These are phyloP conservation scores for Chalciporus pseudorubinellus DNA, from an alignment of 768 basidiomycete genomes.

Conservation along the genomic window DNA sequence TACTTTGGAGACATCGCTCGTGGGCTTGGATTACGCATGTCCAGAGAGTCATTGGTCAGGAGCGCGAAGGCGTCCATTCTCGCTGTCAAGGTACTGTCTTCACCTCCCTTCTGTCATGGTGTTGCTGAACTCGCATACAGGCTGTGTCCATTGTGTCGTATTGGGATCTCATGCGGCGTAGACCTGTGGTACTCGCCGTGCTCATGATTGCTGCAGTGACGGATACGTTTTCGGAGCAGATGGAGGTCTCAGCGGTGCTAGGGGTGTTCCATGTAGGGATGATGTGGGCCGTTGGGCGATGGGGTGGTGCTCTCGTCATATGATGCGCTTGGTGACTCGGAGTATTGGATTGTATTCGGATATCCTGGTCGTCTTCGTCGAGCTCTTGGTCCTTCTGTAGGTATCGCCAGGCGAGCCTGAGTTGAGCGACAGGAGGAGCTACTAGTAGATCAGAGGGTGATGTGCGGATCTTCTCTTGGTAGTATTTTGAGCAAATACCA, in stretches of 20 bases:
- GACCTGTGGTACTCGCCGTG: slow-evolving; percentile 23
- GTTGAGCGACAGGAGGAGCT: too few relatives aligned
- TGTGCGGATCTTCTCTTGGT: too few relatives aligned
- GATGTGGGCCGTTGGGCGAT: slow-evolving; percentile 16
- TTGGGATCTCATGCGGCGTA: slow-evolving; percentile 25
- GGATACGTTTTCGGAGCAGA: slow-evolving; percentile 46
- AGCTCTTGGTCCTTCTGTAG: too few relatives aligned
- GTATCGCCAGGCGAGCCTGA: too few relatives aligned
- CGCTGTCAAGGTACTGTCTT: slow-evolving; percentile 33
- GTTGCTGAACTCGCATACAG: slow-evolving; percentile 3
- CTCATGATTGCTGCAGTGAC: slow-evolving; percentile 39
- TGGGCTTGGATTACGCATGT: slow-evolving; percentile 7
- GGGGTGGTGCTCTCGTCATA: background rate
- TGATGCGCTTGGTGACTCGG: background rate
- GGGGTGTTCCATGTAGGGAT: slow-evolving; percentile 39
- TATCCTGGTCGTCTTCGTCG: too few relatives aligned
- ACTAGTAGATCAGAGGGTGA: too few relatives aligned
- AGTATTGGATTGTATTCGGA: background rate
- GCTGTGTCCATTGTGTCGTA: slow-evolving; percentile 24
- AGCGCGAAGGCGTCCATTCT: slow-evolving; percentile 37
- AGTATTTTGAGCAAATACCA: too few relatives aligned
- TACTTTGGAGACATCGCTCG: background rate
- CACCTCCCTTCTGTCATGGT: background rate
- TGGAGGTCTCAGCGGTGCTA: slow-evolving; percentile 38
- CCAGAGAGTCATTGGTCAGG: slow-evolving; percentile 23